Conservation (phyloP, 805 yeast species). For the Ogataea nitratoaversa region DNA sequence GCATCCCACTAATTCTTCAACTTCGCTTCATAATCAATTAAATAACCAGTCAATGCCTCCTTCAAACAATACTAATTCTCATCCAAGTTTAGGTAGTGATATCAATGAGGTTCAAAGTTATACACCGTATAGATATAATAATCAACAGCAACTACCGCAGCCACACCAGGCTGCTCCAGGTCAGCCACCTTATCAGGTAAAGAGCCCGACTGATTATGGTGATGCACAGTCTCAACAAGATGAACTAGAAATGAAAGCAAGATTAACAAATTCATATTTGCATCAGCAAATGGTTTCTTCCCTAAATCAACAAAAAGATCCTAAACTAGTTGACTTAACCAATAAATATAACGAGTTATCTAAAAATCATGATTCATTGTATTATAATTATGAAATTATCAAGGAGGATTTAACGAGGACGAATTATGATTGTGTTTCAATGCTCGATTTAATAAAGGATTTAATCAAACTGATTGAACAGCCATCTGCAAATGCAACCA, state of each 20-base stretch:
- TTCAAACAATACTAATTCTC: not conserved
- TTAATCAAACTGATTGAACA: slow-evolving; percentile 9
- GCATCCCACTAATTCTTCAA: not conserved
- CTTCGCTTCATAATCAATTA: not conserved
- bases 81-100: slow-evolving; percentile 1
- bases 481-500: slow-evolving; percentile 2
- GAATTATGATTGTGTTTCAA: slow-evolving; percentile 48
- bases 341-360: slow-evolving; percentile 34
- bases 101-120: slow-evolving; percentile 21
- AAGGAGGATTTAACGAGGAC: slow-evolving; percentile 44
- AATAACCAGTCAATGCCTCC: not conserved
- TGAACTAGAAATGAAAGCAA: slow-evolving; percentile 22
- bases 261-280: slow-evolving; percentile 19
- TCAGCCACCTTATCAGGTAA: slow-evolving; percentile 4
- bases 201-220: slow-evolving; percentile 18
- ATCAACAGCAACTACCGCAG: not conserved
- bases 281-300: slow-evolving; percentile 21
- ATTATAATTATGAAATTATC: slow-evolving; percentile 43
- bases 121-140: slow-evolving; percentile 23
- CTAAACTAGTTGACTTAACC: slow-evolving; percentile 11
- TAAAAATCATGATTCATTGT: slow-evolving; percentile 40
- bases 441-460: slow-evolving; percentile 40
- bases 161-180: not conserved
- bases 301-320: slow-evolving; percentile 12
- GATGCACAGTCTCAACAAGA: slow-evolving; percentile 15